Conservation (phyloP, 2,329 filamentous ascomycete species). For the Paecilomyces sp. region DNA sequence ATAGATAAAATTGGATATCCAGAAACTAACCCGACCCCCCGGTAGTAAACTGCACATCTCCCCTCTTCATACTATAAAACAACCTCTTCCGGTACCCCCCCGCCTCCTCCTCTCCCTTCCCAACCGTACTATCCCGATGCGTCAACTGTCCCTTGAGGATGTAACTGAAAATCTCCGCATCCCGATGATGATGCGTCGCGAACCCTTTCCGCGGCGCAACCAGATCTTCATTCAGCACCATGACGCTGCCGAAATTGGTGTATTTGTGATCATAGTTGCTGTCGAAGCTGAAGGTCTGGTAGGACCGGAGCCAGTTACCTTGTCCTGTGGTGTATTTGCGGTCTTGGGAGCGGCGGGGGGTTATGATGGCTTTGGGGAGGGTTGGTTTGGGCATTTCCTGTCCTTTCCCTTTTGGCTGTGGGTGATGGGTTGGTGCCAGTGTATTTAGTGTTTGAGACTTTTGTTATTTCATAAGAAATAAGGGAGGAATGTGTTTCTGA, state of each 20-base stretch:
- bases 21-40: not conserved
- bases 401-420: no score
- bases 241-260: constrained; percentile 64
- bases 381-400: no score
- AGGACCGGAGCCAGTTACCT: constrained; percentile 73
- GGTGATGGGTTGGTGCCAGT: no score
- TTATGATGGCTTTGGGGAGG: not conserved
- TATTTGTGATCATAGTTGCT: constrained; percentile 60
- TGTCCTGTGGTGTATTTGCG: constrained; percentile 68
- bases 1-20: no score
- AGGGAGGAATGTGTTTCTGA: no score
- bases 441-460: no score
- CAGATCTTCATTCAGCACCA: constrained; percentile 83
- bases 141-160: constrained; percentile 79
- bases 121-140: constrained; percentile 77
- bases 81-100: not conserved
- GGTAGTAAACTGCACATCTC: not conserved
- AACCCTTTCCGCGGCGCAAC: constrained; percentile 69
- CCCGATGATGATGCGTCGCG: constrained; percentile 74
- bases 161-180: constrained; percentile 87
- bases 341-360: constrained; percentile 12
- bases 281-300: constrained; percentile 80
- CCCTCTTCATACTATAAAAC: not conserved
- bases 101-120: constrained; percentile 35
- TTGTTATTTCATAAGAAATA: no score